Conservation (phyloP, 192 early-diverging fungal species). For the Backusella mclennaniae region DNA sequence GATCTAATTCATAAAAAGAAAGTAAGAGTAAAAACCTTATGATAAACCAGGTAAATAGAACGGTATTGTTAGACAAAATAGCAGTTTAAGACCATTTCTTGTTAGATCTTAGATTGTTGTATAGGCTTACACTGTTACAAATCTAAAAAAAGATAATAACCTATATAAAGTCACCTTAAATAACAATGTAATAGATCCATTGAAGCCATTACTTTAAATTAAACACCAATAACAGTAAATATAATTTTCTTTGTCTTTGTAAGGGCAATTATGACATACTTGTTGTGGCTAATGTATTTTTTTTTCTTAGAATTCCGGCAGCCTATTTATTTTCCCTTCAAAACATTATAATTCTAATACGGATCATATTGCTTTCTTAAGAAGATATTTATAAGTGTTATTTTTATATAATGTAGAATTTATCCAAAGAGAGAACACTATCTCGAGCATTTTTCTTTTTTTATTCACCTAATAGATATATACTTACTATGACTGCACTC, state of each 20-base stretch:
- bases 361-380: background rate
- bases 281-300: background rate
- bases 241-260: background rate
- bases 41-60: background rate
- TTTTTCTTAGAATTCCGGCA: background rate
- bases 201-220: background rate
- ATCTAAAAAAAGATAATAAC: background rate
- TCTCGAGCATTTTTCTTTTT: background rate
- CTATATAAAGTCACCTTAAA: background rate
- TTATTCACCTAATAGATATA: background rate
- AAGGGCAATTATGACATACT: slow-evolving; percentile 5
- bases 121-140: background rate
- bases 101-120: background rate
- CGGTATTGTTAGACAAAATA: background rate
- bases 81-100: background rate
- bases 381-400: background rate
- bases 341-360: background rate
- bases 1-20: background rate
- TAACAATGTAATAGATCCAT: background rate
- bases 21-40: background rate
- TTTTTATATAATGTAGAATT: background rate
- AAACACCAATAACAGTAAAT: background rate
- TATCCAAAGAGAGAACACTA: background rate
- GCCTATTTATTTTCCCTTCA: background rate
- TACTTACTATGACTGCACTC: background rate